These are phyloP conservation scores for Escallonia rubra DNA, from an alignment of 129 eudicot genomes.

Conservation along the genomic window DNA sequence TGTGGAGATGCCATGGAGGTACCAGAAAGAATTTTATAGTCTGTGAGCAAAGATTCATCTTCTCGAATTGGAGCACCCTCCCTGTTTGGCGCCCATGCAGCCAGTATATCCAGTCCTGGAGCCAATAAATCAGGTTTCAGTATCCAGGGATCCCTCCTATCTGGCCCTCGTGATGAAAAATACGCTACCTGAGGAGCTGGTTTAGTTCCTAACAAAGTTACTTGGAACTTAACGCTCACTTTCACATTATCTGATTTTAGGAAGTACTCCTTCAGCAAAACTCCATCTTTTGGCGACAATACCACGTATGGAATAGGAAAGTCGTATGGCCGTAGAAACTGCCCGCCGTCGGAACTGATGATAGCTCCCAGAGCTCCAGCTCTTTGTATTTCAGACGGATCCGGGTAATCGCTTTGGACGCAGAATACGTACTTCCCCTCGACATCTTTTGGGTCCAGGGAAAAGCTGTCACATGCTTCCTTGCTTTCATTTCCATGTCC, in stretches of 20 bases:
- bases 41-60: slow-evolving; percentile 28
- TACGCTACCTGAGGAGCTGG: slow-evolving; percentile 42
- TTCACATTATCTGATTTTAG: slow-evolving; percentile 24
- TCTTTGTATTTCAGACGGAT: slow-evolving; percentile 11
- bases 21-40: slow-evolving; percentile 29
- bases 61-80: slow-evolving; percentile 26
- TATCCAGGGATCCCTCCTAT: slow-evolving; percentile 29
- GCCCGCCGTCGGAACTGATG: slow-evolving; percentile 21
- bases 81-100: slow-evolving; percentile 46
- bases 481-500: slow-evolving; percentile 44
- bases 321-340: slow-evolving; percentile 21
- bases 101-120: slow-evolving; percentile 39
- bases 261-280: slow-evolving; percentile 22
- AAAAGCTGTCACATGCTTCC: slow-evolving; percentile 29
- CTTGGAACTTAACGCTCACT: slow-evolving; percentile 32
- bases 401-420: slow-evolving; percentile 1
- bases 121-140: slow-evolving; percentile 46
- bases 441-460: slow-evolving; percentile 42
- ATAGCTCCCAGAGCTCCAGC: slow-evolving; percentile 40
- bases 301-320: slow-evolving; percentile 28
- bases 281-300: slow-evolving; percentile 17
- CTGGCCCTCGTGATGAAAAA: slow-evolving; percentile 49
- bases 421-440: slow-evolving; percentile 39
- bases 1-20: slow-evolving; percentile 53
- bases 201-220: slow-evolving; percentile 27